Evolutionary conservation across 805 yeast species (phyloP), one percentile per base, ranked within the genome.

Genomic region (Candida khao-thaluensis): DNA sequence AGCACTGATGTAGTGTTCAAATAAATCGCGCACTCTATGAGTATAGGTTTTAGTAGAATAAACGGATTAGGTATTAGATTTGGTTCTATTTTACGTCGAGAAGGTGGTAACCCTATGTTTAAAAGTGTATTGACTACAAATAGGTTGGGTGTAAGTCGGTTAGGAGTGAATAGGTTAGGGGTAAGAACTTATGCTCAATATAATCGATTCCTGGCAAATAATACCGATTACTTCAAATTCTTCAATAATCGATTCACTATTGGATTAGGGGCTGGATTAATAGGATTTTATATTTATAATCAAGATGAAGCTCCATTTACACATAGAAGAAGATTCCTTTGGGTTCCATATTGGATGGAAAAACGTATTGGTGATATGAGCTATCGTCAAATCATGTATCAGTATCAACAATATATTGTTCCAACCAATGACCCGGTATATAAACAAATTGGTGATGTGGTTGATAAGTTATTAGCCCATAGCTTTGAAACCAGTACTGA

Each of bases 261-360:
- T 70, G 56, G 64, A 70, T 20, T 49, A 17, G 52, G 44, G 11
- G 37, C 43, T n/a, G 58, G 57, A 1, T 38, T 54, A 8, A 41
- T 41, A 16, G 61, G 49, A 12, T 57, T 60, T 40, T 59, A 57
- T 27, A n/a, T 56, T 1, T 56, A 53, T 25, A 69, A 82, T 21
- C 65, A 86, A 21, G 85, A 89, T 47, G 76, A 76, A 47, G 96
- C 95, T 0, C 96, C 96, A 1, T 82, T 82, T 17, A 81, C 95
- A 1, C 77, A 80, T 22, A 67, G 98, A 35, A 64, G 53, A 21
- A 68, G 97, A 46, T 76, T 88, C 51, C 76, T 89, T 55, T 76
- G 88, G 74, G 68, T 85, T 2, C 83, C 88, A 4, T 71, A 72
- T 35, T 75, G 80, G 67, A 46, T 83, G 22, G 96, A 87, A 52